These are phyloP conservation scores for Phytophthora boehmeriae DNA, from an alignment of 352 stramenopile species.

Conservation along the genomic window DNA sequence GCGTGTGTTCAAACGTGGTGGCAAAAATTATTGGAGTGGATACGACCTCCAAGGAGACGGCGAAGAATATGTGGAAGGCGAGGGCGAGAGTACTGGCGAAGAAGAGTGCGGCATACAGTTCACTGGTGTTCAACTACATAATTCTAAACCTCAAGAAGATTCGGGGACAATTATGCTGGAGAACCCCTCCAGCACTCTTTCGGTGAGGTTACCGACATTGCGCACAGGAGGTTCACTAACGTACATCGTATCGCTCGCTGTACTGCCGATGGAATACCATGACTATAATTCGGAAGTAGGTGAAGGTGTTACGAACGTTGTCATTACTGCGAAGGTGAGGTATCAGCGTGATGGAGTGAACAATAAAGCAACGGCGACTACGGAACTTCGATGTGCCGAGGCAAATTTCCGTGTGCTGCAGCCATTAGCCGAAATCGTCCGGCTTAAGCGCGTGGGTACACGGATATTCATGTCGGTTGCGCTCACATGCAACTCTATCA, in stretches of 20 bases:
- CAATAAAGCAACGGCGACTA: slow-evolving; percentile 8
- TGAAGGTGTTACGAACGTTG: slow-evolving; percentile 8
- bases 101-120: slow-evolving; percentile 23
- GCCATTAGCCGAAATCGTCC: slow-evolving; percentile 41
- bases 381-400: slow-evolving; percentile 32
- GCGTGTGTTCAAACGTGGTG: slow-evolving; percentile 24
- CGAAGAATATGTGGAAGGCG: slow-evolving; percentile 10
- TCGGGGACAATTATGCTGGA: slow-evolving; percentile 1
- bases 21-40: slow-evolving; percentile 9
- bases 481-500: slow-evolving; percentile 45
- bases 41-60: background rate
- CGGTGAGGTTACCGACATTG: slow-evolving; percentile 30
- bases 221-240: slow-evolving; percentile 13
- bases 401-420: slow-evolving; percentile 37
- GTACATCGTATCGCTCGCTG: slow-evolving; percentile 35
- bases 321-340: slow-evolving; percentile 30
- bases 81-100: slow-evolving; percentile 7
- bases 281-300: slow-evolving; percentile 11
- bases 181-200: slow-evolving; percentile 18
- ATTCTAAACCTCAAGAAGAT: background rate
- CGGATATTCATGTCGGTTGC: slow-evolving; percentile 37
- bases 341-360: slow-evolving; percentile 24
- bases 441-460: slow-evolving; percentile 40
- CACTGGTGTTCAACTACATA: slow-evolving; percentile 13
- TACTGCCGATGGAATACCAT: slow-evolving; percentile 7